These are phyloP conservation scores for Microcyclosporella mali DNA, from an alignment of 2,329 filamentous ascomycete genomes.

Conservation along the genomic window DNA sequence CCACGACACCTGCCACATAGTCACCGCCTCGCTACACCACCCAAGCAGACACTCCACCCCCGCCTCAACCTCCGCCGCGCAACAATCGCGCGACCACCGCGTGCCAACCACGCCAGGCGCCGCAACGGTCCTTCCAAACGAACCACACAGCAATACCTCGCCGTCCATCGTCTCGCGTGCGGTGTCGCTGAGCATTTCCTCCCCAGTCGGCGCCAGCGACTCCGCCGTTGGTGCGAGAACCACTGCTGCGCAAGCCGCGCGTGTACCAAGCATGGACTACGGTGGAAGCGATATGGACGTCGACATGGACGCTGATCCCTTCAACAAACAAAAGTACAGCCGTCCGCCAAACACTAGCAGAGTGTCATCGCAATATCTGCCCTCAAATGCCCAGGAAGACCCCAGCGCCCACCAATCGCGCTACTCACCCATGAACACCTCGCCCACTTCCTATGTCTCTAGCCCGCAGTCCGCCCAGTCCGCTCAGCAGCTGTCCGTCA, in stretches of 20 bases:
- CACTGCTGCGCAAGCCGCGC: not conserved
- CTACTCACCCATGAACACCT: conserved; percentile 95
- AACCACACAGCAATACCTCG: conserved; percentile 2
- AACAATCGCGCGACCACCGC: not conserved
- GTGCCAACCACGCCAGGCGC: conserved; percentile 2
- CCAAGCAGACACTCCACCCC: too few species aligned
- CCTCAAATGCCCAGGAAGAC: conserved; percentile 23
- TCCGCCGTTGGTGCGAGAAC: conserved; percentile 7
- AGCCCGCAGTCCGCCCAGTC: conserved; percentile 50
- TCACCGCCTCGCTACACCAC: not conserved
- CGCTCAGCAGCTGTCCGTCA: conserved; percentile 22
- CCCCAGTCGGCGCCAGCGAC: conserved; percentile 4
- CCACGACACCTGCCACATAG: not conserved
- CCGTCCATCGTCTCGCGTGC: conserved; percentile 18
- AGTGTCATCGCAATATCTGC: conserved; percentile 63
- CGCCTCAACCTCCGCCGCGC: not conserved
- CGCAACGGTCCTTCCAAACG: not conserved
- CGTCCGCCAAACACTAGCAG: conserved; percentile 59
- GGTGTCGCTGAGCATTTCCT: conserved; percentile 18
- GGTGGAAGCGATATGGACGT: conserved; percentile 38
- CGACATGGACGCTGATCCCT: conserved; percentile 84
- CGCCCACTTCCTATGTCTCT: conserved; percentile 61
- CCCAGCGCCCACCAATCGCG: conserved; percentile 78
- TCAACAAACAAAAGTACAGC: conserved; percentile 80
- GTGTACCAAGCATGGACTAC: conserved; percentile 22